Conservation (phyloP, 2,329 filamentous ascomycete genomes). For the Neofusicoccum umdonicola region DNA sequence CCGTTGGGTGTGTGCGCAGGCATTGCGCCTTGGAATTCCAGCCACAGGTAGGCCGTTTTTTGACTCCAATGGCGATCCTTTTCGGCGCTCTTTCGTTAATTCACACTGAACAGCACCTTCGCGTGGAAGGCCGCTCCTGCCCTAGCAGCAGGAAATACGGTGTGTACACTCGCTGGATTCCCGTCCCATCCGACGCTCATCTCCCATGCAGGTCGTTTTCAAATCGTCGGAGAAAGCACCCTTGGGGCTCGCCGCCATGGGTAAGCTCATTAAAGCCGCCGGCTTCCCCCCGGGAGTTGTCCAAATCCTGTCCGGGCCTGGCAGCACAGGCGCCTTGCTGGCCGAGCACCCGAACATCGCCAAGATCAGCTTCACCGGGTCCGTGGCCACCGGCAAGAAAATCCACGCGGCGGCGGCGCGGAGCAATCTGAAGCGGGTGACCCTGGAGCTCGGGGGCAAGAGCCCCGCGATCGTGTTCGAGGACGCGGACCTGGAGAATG, state of each 20-base stretch:
- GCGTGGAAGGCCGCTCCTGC: conserved; percentile 30
- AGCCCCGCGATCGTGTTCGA: conserved; percentile 47
- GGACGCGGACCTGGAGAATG: conserved; percentile 50
- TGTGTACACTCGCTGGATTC: not conserved
- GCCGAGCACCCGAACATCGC: conserved; percentile 41
- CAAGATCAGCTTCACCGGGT: conserved; percentile 44
- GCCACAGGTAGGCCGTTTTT: no score
- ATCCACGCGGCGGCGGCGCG: conserved; percentile 36
- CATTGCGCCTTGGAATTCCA: no score
- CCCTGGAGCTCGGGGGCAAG: conserved; percentile 50
- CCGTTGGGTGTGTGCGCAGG: no score
- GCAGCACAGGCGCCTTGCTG: conserved; percentile 31
- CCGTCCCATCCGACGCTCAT: no score
- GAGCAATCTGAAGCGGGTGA: conserved; percentile 45
- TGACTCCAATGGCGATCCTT: no score
- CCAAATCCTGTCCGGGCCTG: conserved; percentile 30
- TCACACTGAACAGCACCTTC: conserved; percentile 19
- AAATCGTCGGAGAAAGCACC: conserved; percentile 32
- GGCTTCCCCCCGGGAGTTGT: conserved; percentile 43
- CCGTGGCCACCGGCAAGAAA: conserved; percentile 33
- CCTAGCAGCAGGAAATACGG: conserved; percentile 31
- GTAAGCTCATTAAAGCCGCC: conserved; percentile 32
- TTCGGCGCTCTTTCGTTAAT: no score
- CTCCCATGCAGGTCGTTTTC: conserved; percentile 21
- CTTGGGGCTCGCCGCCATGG: conserved; percentile 25